A percentile compares a stretch with the other conserved stretches of the same genome.
These are phyloP conservation scores for Truncatella angustata DNA, from an alignment of 2,329 filamentous ascomycete genomes.

Conservation along the genomic window DNA sequence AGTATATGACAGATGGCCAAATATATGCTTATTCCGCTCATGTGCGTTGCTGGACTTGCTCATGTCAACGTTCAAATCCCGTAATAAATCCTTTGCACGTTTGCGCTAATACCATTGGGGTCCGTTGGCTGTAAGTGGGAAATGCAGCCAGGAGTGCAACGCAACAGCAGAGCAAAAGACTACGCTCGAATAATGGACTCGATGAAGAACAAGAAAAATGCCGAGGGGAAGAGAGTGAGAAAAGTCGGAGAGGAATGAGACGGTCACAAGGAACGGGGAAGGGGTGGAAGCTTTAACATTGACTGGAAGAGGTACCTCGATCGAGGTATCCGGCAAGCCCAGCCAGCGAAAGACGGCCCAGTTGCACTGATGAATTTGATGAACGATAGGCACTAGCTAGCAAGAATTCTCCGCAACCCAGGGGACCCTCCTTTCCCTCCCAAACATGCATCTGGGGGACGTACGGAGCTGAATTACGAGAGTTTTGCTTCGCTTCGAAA, in stretches of 20 bases:
- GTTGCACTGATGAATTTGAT: slow-evolving; percentile 9
- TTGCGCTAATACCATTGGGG: slow-evolving; percentile 12
- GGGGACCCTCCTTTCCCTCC: background rate
- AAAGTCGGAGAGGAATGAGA: slow-evolving; percentile 18
- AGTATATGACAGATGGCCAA: too few relatives aligned
- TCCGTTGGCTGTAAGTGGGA: slow-evolving; percentile 2
- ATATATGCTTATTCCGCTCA: too few relatives aligned
- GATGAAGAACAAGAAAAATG: slow-evolving; percentile 7
- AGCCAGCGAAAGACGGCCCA: slow-evolving; percentile 4
- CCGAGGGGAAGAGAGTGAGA: slow-evolving; percentile 13
- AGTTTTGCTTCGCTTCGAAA: background rate
- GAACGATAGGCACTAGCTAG: slow-evolving; percentile 9
- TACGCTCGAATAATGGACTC: slow-evolving; percentile 2
- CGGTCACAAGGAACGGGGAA: slow-evolving; percentile 26
- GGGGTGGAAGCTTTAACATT: slow-evolving; percentile 25
- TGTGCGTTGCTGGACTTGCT: background rate
- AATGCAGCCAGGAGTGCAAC: background rate
- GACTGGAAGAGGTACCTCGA: slow-evolving; percentile 11
- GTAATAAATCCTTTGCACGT: slow-evolving; percentile 1
- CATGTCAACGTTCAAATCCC: background rate
- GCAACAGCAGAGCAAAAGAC: slow-evolving; percentile 1
- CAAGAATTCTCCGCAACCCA: slow-evolving; percentile 11
- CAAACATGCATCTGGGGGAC: background rate
- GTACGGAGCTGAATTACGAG: background rate
- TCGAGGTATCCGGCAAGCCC: slow-evolving; percentile 10